These are phyloP conservation scores for Viola odorata DNA, from an alignment of 345 rosid genomes.

Conservation along the genomic window DNA sequence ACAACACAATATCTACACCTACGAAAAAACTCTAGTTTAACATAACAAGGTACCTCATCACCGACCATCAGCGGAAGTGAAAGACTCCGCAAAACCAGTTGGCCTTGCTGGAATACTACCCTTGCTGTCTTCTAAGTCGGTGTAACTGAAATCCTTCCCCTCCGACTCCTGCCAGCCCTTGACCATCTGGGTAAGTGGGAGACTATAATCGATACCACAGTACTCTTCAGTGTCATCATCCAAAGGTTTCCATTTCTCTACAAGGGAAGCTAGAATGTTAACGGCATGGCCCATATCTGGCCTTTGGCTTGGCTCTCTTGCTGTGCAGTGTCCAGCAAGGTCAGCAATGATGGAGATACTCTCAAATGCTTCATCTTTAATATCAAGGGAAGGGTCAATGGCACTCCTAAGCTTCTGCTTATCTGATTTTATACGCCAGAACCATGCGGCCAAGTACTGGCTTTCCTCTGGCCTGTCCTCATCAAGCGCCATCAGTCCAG, in stretches of 20 bases:
- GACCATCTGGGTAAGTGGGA: slow-evolving; percentile 72
- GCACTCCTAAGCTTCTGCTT: slow-evolving; percentile 52
- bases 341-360: slow-evolving; percentile 51
- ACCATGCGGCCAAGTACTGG: slow-evolving; percentile 67
- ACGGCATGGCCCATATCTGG: slow-evolving; percentile 79
- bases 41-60: slow-evolving; percentile 16
- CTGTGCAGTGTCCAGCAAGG: slow-evolving; percentile 76
- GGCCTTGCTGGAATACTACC: slow-evolving; percentile 71
- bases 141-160: slow-evolving; percentile 54
- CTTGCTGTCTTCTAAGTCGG: slow-evolving; percentile 58
- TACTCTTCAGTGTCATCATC: slow-evolving; percentile 51
- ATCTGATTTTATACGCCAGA: slow-evolving; percentile 58
- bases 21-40: background rate
- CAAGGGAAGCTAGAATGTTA: slow-evolving; percentile 58
- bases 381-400: slow-evolving; percentile 48
- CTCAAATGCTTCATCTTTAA: slow-evolving; percentile 47
- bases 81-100: slow-evolving; percentile 65
- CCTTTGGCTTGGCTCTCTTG: slow-evolving; percentile 63
- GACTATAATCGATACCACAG: slow-evolving; percentile 70
- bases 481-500: slow-evolving; percentile 65
- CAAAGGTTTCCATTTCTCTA: slow-evolving; percentile 67
- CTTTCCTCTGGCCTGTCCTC: slow-evolving; percentile 69
- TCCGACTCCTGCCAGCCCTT: slow-evolving; percentile 80
- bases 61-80: slow-evolving; percentile 70
- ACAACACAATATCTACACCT: slow-evolving; percentile 1